Evolutionary conservation across 805 yeast species (phyloP), one percentile per base, ranked within the genome.

Genomic region (Torulaspora franciscae): DNA sequence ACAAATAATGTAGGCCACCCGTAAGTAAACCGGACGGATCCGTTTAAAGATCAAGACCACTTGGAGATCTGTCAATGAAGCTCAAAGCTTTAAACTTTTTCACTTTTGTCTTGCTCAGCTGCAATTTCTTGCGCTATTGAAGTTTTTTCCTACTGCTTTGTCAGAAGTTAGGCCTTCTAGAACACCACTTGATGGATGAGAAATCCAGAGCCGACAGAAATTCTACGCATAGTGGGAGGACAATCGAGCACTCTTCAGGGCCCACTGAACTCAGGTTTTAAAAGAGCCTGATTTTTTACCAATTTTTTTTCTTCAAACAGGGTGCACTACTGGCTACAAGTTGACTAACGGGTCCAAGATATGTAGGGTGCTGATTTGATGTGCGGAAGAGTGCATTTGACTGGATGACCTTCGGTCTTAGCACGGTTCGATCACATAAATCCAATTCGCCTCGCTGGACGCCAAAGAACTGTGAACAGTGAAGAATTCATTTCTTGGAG

Each of bases 71-170:
- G 14, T 30, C 23, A 8, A 38, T 5, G 41, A 29, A 17, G 32
- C 25, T 39, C 14, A 28, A 13, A 11, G 11, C 10, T 30, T 39
- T 14, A 30, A 23, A 23, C 23, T 14, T 40, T 40, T 32, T 23
- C 27, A 32, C 15, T 26, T 9, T 30, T 19, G 17, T 32, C 43
- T 32, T 33, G 32, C 17, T 27, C 25, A 39, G 22, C n/a, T 35
- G 32, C 27, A 28, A 27, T 41, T 41, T 41, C 44, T 41, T 41
- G 44, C 44, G 44, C 27, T 41, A 39, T 41, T 24, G 32, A 41
- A 32, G 38, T 28, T 35, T 41, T 41, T 41, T 19, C 34, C 36
- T 13, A 33, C 15, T 14, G 11, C 38, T 43, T 43, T 37, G 39
- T 34, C 37, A 43, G 23, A 38, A 24, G 13, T 19, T 27, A 33